Percentiles rank a stretch among this genome's conserved stretches.
phyloP scores from a whole-genome alignment of 1,284 basidiomycete genomes.

The Heterobasidion parviporum region DNA sequence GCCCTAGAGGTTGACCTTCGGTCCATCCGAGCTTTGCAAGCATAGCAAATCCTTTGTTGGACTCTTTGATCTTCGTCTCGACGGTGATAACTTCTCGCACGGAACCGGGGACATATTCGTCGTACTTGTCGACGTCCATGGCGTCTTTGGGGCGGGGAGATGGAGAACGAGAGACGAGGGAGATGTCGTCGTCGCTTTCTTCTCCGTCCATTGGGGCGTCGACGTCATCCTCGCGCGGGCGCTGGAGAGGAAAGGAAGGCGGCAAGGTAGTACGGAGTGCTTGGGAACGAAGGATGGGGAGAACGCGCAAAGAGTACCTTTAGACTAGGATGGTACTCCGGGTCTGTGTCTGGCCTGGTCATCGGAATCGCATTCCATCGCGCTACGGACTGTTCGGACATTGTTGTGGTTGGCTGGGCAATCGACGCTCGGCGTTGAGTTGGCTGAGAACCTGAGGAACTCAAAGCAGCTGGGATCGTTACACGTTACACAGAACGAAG shows the following conservation, averaged over 20 bases:
- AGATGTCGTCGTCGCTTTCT: slow-evolving; percentile 55
- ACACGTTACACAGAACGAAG: no score
- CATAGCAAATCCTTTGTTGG: slow-evolving; percentile 74
- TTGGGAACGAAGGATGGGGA: slow-evolving; percentile 14
- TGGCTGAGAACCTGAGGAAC: background rate
- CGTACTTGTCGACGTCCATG: slow-evolving; percentile 62
- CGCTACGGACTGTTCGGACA: slow-evolving; percentile 58
- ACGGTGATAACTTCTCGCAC: slow-evolving; percentile 63
- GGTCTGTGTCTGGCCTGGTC: slow-evolving; percentile 24
- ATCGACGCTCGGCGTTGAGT: background rate
- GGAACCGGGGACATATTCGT: slow-evolving; percentile 47
- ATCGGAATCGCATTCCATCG: slow-evolving; percentile 67
- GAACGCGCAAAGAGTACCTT: slow-evolving; percentile 65
- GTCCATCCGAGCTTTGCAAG: slow-evolving; percentile 75
- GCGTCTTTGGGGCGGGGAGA: slow-evolving; percentile 32
- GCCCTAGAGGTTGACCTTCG: slow-evolving; percentile 67
- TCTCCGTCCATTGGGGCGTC: slow-evolving; percentile 22
- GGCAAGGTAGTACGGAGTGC: slow-evolving; percentile 28
- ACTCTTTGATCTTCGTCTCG: slow-evolving; percentile 66
- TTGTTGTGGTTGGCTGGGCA: slow-evolving; percentile 16
- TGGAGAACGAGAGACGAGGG: slow-evolving; percentile 63
- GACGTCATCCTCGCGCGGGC: slow-evolving; percentile 33
- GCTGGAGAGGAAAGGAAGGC: slow-evolving; percentile 39
- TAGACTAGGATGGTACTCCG: slow-evolving; percentile 16
- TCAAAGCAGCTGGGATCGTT: no score